These are phyloP conservation scores for Aquilaria sinensis DNA, from an alignment of 345 rosid genomes.

Conservation along the genomic window DNA sequence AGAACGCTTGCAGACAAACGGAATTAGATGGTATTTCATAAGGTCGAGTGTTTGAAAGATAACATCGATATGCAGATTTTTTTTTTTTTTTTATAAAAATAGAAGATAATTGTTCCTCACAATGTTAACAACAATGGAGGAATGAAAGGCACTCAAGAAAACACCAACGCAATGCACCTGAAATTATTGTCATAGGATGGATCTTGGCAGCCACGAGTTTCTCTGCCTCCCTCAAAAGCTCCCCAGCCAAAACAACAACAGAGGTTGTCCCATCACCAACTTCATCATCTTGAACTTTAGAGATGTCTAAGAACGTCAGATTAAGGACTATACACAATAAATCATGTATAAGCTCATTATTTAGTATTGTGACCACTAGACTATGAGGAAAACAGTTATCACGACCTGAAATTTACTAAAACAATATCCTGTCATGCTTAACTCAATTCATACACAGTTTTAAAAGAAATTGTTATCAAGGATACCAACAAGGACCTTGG, in stretches of 20 bases:
- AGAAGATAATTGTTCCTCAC: background rate
- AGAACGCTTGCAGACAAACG: background rate
- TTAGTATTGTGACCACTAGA: background rate
- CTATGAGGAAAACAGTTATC: background rate
- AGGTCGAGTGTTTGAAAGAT: background rate
- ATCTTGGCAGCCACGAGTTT: conserved; percentile 86
- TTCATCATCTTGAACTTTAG: conserved; percentile 99
- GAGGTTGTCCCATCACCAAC: conserved; percentile 99
- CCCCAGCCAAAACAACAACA: conserved; percentile 97
- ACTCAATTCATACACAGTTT: background rate
- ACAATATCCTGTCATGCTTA: background rate
- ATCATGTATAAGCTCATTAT: background rate
- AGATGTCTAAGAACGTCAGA: conserved; percentile 43
- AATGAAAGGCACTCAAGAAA: background rate
- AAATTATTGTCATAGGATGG: conserved; percentile 95
- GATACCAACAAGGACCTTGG: conserved; percentile 96
- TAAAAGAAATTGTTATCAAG: conserved; percentile 8
- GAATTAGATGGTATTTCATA: background rate
- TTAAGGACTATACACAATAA: conserved; percentile 15
- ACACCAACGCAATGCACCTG: conserved; percentile 34
- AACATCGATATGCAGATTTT: background rate
- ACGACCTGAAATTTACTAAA: background rate
- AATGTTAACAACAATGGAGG: background rate
- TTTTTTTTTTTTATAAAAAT: background rate
- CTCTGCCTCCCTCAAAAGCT: conserved; percentile 92